Conservation (phyloP, 2,329 filamentous ascomycete genomes). For the Cladosporium velox region DNA sequence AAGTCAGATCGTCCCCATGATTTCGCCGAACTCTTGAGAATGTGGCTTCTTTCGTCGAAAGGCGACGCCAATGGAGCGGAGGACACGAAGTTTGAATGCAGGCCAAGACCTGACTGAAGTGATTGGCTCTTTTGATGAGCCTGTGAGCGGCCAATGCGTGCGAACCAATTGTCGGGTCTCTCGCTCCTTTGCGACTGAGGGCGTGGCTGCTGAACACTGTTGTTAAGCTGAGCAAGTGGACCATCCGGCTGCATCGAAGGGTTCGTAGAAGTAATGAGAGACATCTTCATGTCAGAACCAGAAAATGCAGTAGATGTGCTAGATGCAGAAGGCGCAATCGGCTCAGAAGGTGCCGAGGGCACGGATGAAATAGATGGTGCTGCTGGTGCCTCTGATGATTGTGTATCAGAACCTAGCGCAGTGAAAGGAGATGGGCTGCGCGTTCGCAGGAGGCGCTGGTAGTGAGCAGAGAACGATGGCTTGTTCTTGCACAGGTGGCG, state of each 20-base stretch:
- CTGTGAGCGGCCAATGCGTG: slow-evolving; percentile 46
- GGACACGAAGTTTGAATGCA: slow-evolving; percentile 28
- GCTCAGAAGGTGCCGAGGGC: background rate
- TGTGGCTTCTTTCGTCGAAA: slow-evolving; percentile 41
- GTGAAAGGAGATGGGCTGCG: slow-evolving; percentile 61
- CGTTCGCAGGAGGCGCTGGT: slow-evolving; percentile 62
- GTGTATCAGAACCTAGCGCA: slow-evolving; percentile 37
- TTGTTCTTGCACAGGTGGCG: slow-evolving; percentile 63
- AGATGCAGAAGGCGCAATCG: background rate
- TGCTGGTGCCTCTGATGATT: slow-evolving; percentile 30
- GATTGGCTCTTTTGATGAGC: slow-evolving; percentile 56
- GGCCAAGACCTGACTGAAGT: slow-evolving; percentile 49
- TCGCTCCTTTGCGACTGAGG: slow-evolving; percentile 27
- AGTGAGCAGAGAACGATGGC: slow-evolving; percentile 63
- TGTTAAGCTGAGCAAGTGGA: slow-evolving; percentile 49
- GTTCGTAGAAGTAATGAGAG: slow-evolving; percentile 54
- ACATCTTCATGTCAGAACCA: slow-evolving; percentile 53
- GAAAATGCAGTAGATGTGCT: slow-evolving; percentile 42
- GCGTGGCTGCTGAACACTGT: slow-evolving; percentile 42
- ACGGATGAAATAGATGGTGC: slow-evolving; percentile 25
- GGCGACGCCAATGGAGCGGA: slow-evolving; percentile 45
- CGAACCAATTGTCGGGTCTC: slow-evolving; percentile 44
- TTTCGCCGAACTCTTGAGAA: slow-evolving; percentile 39
- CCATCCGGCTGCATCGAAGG: slow-evolving; percentile 54
- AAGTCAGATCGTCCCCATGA: slow-evolving; percentile 37